These are phyloP conservation scores for Pezicula carpinea DNA, from an alignment of 2,329 filamentous ascomycete species.

Conservation along the genomic window DNA sequence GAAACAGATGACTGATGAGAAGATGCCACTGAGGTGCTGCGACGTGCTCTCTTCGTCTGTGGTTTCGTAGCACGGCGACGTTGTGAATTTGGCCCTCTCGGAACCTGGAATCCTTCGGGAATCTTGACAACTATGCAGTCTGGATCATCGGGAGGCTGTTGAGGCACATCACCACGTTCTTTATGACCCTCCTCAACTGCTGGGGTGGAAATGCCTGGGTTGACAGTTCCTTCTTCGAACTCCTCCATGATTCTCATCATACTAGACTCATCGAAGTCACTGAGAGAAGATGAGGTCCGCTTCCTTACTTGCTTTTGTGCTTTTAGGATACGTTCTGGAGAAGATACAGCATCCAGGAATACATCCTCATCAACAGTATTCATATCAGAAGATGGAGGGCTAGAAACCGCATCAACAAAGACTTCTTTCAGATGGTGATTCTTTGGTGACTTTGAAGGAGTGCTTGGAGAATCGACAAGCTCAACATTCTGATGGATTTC, in stretches of 20 bases:
- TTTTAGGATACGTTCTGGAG: conserved; percentile 8
- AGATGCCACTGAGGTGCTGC: background rate
- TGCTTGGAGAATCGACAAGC: background rate
- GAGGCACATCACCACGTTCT: background rate
- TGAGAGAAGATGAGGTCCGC: conserved; percentile 15
- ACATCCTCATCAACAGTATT: conserved; percentile 11
- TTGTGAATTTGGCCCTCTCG: background rate
- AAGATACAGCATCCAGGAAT: conserved; percentile 24
- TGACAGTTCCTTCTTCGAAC: conserved; percentile 13
- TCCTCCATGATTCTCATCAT: conserved; percentile 20
- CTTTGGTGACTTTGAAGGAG: conserved; percentile 14
- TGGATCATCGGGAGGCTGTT: background rate
- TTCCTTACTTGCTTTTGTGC: background rate
- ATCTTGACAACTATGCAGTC: conserved; percentile 2
- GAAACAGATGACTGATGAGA: background rate
- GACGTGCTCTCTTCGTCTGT: background rate
- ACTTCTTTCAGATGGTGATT: conserved; percentile 37
- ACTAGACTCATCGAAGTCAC: conserved; percentile 25
- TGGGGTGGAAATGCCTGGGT: background rate
- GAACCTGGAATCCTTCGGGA: background rate
- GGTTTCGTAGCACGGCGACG: background rate
- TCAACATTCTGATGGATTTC: background rate
- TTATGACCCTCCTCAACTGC: background rate
- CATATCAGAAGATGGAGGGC: conserved; percentile 31
- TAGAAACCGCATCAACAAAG: conserved; percentile 46